Evolutionary conservation across 2,329 filamentous ascomycete species (phyloP).

Genomic region (Cucurbitaria berberidis): DNA sequence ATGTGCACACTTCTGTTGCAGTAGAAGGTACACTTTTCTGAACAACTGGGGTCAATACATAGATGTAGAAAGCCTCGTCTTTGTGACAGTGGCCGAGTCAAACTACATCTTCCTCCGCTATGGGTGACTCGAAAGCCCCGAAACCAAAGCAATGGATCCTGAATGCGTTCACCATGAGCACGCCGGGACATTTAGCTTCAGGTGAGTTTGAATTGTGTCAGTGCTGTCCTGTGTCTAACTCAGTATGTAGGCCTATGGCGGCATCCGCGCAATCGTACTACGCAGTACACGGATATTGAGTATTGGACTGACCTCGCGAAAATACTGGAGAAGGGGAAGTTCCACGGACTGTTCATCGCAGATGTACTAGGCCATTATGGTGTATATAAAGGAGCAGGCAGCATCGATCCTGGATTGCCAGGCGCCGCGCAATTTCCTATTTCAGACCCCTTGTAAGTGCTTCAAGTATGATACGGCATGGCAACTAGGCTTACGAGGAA

Average conservation of each 20-base stretch:
- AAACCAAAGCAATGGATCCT: conserved; percentile 36
- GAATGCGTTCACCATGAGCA: conserved; percentile 44
- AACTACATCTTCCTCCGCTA: background rate
- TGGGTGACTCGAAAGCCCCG: background rate
- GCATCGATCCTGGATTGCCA: conserved; percentile 63
- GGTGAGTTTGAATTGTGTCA: background rate
- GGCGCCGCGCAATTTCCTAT: conserved; percentile 71
- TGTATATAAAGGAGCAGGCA: conserved; percentile 65
- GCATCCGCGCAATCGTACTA: conserved; percentile 44
- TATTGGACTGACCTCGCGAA: conserved; percentile 38
- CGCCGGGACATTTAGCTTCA: conserved; percentile 29
- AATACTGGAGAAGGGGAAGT: conserved; percentile 38
- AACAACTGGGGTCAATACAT: background rate
- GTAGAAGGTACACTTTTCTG: background rate
- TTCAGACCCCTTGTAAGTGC: conserved; percentile 67
- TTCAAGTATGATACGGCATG: background rate
- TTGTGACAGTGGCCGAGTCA: background rate
- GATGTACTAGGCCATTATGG: conserved; percentile 68
- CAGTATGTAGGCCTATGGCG: conserved; percentile 60
- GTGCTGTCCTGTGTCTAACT: background rate
- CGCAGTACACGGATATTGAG: background rate
- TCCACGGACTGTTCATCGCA: conserved; percentile 47
- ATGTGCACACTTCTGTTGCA: background rate
- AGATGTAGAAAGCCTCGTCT: background rate
- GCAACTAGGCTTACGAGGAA: background rate